A percentile compares a stretch with the other conserved stretches of the same genome.
Evolutionary conservation across 1,284 basidiomycete genomes (phyloP).

Genomic region (Fistulinella cinereoalba): DNA sequence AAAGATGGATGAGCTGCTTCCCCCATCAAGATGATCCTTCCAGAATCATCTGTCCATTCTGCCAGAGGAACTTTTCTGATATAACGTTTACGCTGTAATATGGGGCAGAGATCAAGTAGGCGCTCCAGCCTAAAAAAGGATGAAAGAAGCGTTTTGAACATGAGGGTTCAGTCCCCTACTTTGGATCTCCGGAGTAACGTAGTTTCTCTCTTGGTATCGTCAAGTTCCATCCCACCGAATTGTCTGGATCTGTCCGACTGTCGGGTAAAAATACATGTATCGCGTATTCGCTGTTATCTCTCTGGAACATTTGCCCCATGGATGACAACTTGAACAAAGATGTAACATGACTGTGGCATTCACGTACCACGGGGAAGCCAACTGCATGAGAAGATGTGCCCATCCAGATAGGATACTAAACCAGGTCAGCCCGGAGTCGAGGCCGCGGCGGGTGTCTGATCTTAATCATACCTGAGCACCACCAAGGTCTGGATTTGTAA

Average conservation of each 20-base stretch:
- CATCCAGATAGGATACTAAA: conserved; percentile 40
- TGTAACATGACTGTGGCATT: neutral
- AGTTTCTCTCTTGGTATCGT: conserved; percentile 11
- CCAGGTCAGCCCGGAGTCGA: neutral
- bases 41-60: conserved; percentile 33
- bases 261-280: conserved; percentile 19
- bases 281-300: conserved; percentile 12
- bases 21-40: conserved; percentile 40
- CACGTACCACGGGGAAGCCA: conserved; percentile 24
- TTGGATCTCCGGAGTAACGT: conserved; percentile 14
- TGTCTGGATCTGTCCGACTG: neutral
- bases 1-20: conserved; percentile 43
- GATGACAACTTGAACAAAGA: neutral
- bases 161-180: conserved; percentile 3
- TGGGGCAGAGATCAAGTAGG: conserved; percentile 16
- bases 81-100: conserved; percentile 11
- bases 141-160: neutral
- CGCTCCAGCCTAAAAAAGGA: conserved; percentile 8
- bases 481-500: conserved; percentile 23
- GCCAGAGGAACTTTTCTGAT: conserved; percentile 9
- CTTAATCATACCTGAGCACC: conserved; percentile 19
- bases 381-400: conserved; percentile 28
- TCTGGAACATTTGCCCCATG: conserved; percentile 7
- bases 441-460: neutral
- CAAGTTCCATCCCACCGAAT: conserved; percentile 9